Evolutionary conservation across 2,329 filamentous ascomycete species (phyloP).

Genomic region (Dothidotthia symphoricarpi): DNA sequence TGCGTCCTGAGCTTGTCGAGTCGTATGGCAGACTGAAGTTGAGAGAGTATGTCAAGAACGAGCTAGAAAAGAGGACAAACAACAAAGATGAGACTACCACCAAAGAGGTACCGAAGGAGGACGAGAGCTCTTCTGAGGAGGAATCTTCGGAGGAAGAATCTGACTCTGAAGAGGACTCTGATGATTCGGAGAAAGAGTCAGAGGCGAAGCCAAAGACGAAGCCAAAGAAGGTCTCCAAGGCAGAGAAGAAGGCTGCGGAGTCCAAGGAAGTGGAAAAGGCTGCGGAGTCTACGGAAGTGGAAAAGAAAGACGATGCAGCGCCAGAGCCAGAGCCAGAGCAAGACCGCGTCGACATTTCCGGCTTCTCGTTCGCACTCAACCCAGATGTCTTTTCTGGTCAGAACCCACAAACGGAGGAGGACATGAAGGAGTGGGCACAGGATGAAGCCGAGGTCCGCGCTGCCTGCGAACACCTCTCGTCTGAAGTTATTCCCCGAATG

Average conservation of each 20-base stretch:
- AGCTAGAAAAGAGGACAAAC: constrained; percentile 54
- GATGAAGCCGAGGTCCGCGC: constrained; percentile 88
- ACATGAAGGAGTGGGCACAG: constrained; percentile 76
- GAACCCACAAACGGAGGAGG: constrained; percentile 81
- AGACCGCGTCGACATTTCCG: constrained; percentile 78
- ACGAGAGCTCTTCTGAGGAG: constrained; percentile 27
- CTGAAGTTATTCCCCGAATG: constrained; percentile 78
- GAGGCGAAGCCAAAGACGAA: constrained; percentile 16
- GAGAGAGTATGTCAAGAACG: constrained; percentile 80
- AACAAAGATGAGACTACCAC: constrained; percentile 42
- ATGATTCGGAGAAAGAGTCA: constrained; percentile 58
- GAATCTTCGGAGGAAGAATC: constrained; percentile 24
- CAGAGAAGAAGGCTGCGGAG: constrained; percentile 18
- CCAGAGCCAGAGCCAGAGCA: constrained; percentile 46
- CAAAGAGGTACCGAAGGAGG: constrained; percentile 38
- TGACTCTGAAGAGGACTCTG: constrained; percentile 28
- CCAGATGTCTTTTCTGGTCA: constrained; percentile 95
- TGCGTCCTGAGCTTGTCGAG: constrained; percentile 87
- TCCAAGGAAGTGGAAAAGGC: no score
- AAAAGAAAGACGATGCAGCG: constrained; percentile 11
- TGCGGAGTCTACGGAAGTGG: constrained; percentile 1
- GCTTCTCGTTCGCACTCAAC: constrained; percentile 86
- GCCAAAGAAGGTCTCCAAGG: constrained; percentile 19
- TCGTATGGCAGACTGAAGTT: constrained; percentile 80
- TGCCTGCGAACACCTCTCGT: constrained; percentile 74